Base-by-base conservation (phyloP, 2,329 filamentous ascomycete genomes). In the Penicillium capsulatum region DNA sequence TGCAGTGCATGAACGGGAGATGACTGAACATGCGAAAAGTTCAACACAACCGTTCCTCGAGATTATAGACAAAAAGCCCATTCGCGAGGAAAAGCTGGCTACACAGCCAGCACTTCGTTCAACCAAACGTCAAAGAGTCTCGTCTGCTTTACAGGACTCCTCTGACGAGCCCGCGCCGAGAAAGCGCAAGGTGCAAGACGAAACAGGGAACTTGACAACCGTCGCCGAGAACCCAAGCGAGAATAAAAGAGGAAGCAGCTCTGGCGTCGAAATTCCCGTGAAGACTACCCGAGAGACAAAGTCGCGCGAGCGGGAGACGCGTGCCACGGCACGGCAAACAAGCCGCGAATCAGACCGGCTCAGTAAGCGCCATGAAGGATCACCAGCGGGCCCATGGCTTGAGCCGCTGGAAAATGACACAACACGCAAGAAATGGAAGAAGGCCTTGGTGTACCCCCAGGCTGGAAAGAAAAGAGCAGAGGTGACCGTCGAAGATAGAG, bases 401-500 rank as follows among this genome's bases (percentile, higher is more conserved):
- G 1, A 6, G 11, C 4, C 7, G 13, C 49, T 44, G 13, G 44
- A 41, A 27, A 36, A 53, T 24, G 47, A 58, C 32, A 32, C 36
- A 4, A 47, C 50, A 17, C 45, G 51, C n/a, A 36, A 52, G 8
- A 58, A 53, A 15, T 63, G 60, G 61, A 40, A 48, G 33, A 68
- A 61, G 15, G 60, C 70, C 10, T 53, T 73, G 40, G 59, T 69
- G 1, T 73, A 71, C 45, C 70, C 70, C 2, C 61, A 57, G 27
- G 53, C 51, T n/a, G 70, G 70, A 7, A 71, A 69, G 51, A 71
- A 66, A 44, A 70, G 65, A 42, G 68, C 67, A 7, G 68, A 68
- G 41, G 69, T 73, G 4, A 63, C 63, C 28, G 61, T 59, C 14
- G 57, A 64, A 17, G 70, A 73, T 48, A 58, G 97, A 22, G 68